Conservation (phyloP, 208 protist species). For the Leishmania arabica region DNA sequence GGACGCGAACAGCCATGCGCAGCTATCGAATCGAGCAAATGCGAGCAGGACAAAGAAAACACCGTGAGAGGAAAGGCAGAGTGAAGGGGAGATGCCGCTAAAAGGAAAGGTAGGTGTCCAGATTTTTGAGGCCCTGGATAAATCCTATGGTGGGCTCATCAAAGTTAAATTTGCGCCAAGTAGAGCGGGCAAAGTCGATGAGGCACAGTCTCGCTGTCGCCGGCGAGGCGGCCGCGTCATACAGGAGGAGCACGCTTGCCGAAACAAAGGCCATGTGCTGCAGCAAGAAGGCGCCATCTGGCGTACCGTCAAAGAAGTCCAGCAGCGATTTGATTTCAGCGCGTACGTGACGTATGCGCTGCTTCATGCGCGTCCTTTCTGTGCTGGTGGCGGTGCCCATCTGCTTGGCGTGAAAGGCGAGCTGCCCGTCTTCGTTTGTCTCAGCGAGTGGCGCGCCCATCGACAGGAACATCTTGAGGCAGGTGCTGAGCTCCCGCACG, state of each 20-base stretch:
- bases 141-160: slow-evolving; percentile 63
- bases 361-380: slow-evolving; percentile 12
- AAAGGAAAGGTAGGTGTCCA: slow-evolving; percentile 25
- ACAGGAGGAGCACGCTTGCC: slow-evolving; percentile 67
- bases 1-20: neutral
- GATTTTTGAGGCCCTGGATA: slow-evolving; percentile 54
- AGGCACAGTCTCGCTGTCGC: slow-evolving; percentile 36
- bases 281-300: slow-evolving; percentile 52
- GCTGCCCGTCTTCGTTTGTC: slow-evolving; percentile 5
- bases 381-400: neutral
- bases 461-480: slow-evolving; percentile 52
- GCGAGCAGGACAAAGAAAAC: slow-evolving; percentile 5
- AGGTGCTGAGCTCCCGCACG: slow-evolving; percentile 34
- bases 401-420: slow-evolving; percentile 7
- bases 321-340: slow-evolving; percentile 37
- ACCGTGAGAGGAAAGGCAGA: slow-evolving; percentile 2
- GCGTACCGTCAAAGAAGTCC: slow-evolving; percentile 53
- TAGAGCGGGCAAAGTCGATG: slow-evolving; percentile 76
- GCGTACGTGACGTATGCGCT: slow-evolving; percentile 22
- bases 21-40: neutral
- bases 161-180: slow-evolving; percentile 66
- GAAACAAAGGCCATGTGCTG: slow-evolving; percentile 73
- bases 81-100: neutral
- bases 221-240: slow-evolving; percentile 40
- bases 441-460: slow-evolving; percentile 18